phyloP scores from a whole-genome alignment of 768 basidiomycete species.

The Rhodotorula graminis region DNA sequence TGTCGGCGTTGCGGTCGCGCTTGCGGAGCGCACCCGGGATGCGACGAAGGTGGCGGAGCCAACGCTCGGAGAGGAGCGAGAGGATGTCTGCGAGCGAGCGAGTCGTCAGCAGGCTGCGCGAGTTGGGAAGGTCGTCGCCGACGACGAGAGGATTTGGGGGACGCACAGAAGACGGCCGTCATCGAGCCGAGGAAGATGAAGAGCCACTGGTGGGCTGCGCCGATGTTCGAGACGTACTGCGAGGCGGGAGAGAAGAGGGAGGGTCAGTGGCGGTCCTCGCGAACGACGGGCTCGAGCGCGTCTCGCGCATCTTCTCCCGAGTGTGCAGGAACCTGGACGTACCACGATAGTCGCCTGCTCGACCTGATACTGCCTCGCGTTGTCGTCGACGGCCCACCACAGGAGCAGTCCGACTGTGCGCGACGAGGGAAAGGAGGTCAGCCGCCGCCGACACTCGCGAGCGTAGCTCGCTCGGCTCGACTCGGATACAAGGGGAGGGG shows the following conservation, averaged over 20 bases:
- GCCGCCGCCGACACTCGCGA: neutral
- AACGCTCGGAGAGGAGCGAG: constrained; percentile 47
- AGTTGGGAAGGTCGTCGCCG: neutral
- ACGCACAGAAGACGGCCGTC: constrained; percentile 45
- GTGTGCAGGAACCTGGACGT: neutral
- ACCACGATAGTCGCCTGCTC: constrained; percentile 21
- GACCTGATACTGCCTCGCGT: constrained; percentile 12
- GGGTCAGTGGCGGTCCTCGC: too few relatives aligned
- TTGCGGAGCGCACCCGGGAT: constrained; percentile 45
- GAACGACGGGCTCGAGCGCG: too few relatives aligned
- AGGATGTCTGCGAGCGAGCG: constrained; percentile 5
- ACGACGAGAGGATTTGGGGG: too few relatives aligned
- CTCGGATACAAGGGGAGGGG: too few relatives aligned
- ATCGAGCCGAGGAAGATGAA: constrained; percentile 43
- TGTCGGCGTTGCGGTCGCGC: constrained; percentile 47
- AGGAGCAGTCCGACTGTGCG: constrained; percentile 18
- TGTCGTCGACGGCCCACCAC: constrained; percentile 30
- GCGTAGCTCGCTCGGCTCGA: too few relatives aligned
- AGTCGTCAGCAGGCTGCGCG: neutral
- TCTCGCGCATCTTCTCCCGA: neutral
- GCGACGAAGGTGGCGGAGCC: constrained; percentile 49
- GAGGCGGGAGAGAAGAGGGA: neutral
- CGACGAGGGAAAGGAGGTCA: neutral
- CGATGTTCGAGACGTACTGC: constrained; percentile 48
- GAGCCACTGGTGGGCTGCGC: constrained; percentile 38